phyloP scores from a whole-genome alignment of 371 early-diverging fungal species.

The Caulochytrium protostelioides region DNA sequence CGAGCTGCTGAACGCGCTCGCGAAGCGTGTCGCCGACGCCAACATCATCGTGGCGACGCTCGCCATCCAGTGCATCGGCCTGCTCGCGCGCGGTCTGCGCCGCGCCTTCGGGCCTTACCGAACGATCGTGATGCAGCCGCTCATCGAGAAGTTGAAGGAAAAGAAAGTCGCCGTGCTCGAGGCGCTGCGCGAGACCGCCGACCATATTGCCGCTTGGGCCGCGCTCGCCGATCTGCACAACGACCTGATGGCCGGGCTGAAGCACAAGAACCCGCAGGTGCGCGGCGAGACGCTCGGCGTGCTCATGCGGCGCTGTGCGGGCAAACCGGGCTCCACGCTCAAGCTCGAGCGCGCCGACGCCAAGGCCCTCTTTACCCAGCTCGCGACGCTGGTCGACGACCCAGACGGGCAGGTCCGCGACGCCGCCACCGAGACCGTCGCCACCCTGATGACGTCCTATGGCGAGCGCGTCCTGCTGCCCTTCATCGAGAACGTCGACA shows the following conservation, averaged over 20 bases:
- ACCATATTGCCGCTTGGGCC: conserved; percentile 51
- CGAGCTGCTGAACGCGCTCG: conserved; percentile 58
- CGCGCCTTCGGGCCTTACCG: conserved; percentile 54
- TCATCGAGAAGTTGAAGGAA: conserved; percentile 82
- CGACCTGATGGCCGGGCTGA: conserved; percentile 39
- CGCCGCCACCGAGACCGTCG: conserved; percentile 64
- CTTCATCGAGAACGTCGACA: conserved; percentile 62
- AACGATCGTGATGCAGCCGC: conserved; percentile 36
- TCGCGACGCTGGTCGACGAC: too few species aligned
- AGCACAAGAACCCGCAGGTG: conserved; percentile 84
- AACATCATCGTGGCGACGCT: conserved; percentile 62
- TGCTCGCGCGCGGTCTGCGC: conserved; percentile 61
- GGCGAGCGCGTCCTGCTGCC: conserved; percentile 54
- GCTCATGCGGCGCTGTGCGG: conserved; percentile 43
- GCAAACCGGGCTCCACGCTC: too few species aligned
- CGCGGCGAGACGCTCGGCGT: conserved; percentile 47
- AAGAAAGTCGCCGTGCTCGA: conserved; percentile 70
- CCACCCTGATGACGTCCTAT: conserved; percentile 63
- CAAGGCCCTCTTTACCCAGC: too few species aligned
- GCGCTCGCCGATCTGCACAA: conserved; percentile 37
- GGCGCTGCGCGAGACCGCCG: conserved; percentile 51
- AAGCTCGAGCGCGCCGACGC: too few species aligned
- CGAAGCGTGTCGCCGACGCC: conserved; percentile 55
- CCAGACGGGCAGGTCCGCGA: conserved; percentile 68
- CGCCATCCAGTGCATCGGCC: conserved; percentile 62